These are phyloP conservation scores for Lojkania enalia DNA, from an alignment of 2,329 filamentous ascomycete genomes.

Conservation along the genomic window DNA sequence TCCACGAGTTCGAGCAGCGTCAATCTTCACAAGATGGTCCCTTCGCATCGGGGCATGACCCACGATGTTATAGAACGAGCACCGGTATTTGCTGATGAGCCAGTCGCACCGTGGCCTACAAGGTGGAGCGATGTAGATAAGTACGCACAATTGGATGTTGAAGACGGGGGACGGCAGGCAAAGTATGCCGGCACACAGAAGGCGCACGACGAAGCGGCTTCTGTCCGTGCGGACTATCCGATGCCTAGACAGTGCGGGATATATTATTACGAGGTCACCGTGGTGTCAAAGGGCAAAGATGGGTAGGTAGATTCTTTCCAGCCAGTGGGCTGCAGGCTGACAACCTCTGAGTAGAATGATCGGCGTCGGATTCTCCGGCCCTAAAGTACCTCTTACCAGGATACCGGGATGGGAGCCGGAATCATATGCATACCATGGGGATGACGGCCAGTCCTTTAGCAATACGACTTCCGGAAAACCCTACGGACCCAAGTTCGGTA, in stretches of 20 bases:
- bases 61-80: conserved; percentile 83
- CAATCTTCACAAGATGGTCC: conserved; percentile 63
- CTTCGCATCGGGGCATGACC: conserved; percentile 75
- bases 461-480: conserved; percentile 59
- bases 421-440: conserved; percentile 69
- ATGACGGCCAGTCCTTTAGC: conserved; percentile 66
- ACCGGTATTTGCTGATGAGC: conserved; percentile 61
- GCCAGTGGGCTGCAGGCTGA: conserved; percentile 20
- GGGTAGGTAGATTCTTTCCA: conserved; percentile 56
- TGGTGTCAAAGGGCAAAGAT: conserved; percentile 68
- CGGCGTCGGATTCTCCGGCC: conserved; percentile 64
- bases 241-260: conserved; percentile 91
- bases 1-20: conserved; percentile 62
- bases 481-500: conserved; percentile 64
- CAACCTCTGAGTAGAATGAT: conserved; percentile 45
- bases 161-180: conserved; percentile 73
- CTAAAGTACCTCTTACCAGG: conserved; percentile 61
- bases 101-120: conserved; percentile 73
- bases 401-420: conserved; percentile 68
- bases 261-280: conserved; percentile 85
- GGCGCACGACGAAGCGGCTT: conserved; percentile 73
- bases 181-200: conserved; percentile 60
- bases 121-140: conserved; percentile 83
- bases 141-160: conserved; percentile 71
- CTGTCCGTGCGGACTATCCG: conserved; percentile 78